These are phyloP conservation scores for Aspergillus cejpii DNA, from an alignment of 2,329 filamentous ascomycete species.

Conservation along the genomic window DNA sequence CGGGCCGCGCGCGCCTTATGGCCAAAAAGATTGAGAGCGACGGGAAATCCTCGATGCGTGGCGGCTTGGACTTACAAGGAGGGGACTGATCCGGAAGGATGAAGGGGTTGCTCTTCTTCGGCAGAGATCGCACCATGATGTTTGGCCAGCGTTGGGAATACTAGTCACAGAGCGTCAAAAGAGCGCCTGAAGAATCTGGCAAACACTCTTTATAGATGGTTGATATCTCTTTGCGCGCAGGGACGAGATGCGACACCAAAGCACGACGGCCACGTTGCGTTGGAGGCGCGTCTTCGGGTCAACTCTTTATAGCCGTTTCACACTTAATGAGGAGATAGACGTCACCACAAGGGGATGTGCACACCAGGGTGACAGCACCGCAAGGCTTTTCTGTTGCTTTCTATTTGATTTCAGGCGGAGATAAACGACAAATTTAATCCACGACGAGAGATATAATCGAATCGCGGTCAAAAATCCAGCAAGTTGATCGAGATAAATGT, in stretches of 20 bases:
- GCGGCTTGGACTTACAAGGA: slow-evolving; percentile 36
- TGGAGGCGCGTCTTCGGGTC: slow-evolving; percentile 39
- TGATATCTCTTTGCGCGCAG: slow-evolving; percentile 3
- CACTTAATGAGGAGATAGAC: slow-evolving; percentile 12
- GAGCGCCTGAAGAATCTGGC: slow-evolving; percentile 8
- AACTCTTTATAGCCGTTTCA: slow-evolving; percentile 5
- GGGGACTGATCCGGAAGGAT: slow-evolving; percentile 40
- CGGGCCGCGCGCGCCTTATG: slow-evolving; percentile 1
- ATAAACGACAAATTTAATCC: slow-evolving; percentile 5
- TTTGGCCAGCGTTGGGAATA: too few relatives aligned
- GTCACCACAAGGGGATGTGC: slow-evolving; percentile 16
- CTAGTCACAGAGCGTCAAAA: too few relatives aligned
- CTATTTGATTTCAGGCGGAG: slow-evolving; percentile 6
- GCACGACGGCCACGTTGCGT: slow-evolving; percentile 43
- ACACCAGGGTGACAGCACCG: slow-evolving; percentile 2
- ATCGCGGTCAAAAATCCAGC: slow-evolving; percentile 1
- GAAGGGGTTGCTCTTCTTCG: slow-evolving; percentile 43
- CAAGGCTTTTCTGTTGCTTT: not conserved
- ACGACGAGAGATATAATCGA: slow-evolving; percentile 14
- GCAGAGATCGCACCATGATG: slow-evolving; percentile 41
- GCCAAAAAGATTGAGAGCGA: slow-evolving; percentile 3
- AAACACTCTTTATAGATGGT: slow-evolving; percentile 4
- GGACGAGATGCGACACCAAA: slow-evolving; percentile 28
- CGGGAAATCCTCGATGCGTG: not conserved
- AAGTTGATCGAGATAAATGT: slow-evolving; percentile 11